Percentiles rank a stretch among this genome's conserved stretches.
Conservation (phyloP, 169 alveolate genomes). For the Plasmodium adleri region DNA sequence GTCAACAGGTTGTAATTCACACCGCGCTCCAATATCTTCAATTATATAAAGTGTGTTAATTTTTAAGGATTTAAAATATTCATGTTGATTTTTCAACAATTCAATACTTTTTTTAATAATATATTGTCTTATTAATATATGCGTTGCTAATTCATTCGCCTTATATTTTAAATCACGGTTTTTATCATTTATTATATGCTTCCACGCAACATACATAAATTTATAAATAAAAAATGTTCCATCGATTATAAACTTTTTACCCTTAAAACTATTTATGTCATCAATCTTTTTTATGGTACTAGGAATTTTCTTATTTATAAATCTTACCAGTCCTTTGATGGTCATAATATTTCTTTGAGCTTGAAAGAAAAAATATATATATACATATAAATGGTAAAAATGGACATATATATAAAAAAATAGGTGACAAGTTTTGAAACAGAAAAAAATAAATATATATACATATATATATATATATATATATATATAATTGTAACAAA, state of each 20-base stretch:
- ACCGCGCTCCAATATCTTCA: slow-evolving; percentile 77
- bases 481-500: too few relatives aligned
- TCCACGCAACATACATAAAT: slow-evolving; percentile 78
- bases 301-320: slow-evolving; percentile 73
- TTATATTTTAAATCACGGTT: slow-evolving; percentile 54
- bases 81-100: slow-evolving; percentile 62
- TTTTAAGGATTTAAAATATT: slow-evolving; percentile 68
- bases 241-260: slow-evolving; percentile 70
- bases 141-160: slow-evolving; percentile 45
- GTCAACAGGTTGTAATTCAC: slow-evolving; percentile 68
- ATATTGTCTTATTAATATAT: slow-evolving; percentile 57
- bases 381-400: not conserved
- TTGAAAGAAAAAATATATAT: not conserved
- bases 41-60: slow-evolving; percentile 70
- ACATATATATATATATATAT: too few relatives aligned
- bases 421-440: too few relatives aligned
- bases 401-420: too few relatives aligned
- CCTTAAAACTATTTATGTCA: slow-evolving; percentile 70
- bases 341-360: slow-evolving; percentile 46
- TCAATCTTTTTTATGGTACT: slow-evolving; percentile 64
- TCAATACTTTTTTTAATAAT: slow-evolving; percentile 71
- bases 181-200: slow-evolving; percentile 58
- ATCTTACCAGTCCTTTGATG: slow-evolving; percentile 69
- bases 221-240: slow-evolving; percentile 71
- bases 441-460: too few relatives aligned